Percentiles rank a stretch among this genome's conserved stretches.
phyloP scores from a whole-genome alignment of 1,284 basidiomycete genomes.

The Rhizoctonia solani region DNA sequence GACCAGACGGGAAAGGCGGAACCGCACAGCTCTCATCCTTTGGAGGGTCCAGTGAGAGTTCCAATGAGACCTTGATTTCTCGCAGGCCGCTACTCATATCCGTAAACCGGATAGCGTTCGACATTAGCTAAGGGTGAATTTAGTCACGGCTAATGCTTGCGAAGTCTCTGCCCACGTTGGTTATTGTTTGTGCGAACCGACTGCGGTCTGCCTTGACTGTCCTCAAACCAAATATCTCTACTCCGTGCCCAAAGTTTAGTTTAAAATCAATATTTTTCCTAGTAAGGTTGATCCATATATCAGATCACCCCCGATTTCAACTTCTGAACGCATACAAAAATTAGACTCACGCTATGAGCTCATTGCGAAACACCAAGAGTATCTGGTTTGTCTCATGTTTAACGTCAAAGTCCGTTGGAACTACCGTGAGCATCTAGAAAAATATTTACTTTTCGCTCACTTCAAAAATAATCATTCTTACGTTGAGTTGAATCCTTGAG shows the following conservation, averaged over 20 bases:
- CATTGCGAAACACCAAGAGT: conserved; percentile 46
- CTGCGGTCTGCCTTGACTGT: conserved; percentile 41
- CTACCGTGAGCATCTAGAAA: conserved; percentile 22
- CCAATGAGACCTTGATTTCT: conserved; percentile 40
- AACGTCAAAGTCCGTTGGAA: conserved; percentile 32
- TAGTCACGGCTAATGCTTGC: neutral
- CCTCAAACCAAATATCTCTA: conserved; percentile 36
- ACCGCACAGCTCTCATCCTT: conserved; percentile 8
- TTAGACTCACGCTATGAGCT: conserved; percentile 46
- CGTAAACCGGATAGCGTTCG: conserved; percentile 37
- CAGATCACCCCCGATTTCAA: too few species aligned
- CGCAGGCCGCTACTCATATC: conserved; percentile 37
- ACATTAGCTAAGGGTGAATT: conserved; percentile 3
- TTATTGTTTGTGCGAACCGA: conserved; percentile 42
- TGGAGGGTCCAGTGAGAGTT: conserved; percentile 41
- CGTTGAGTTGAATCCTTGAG: conserved; percentile 48
- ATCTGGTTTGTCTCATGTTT: conserved; percentile 16
- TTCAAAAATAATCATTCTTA: neutral
- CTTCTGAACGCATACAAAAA: neutral
- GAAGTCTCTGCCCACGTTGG: conserved; percentile 40
- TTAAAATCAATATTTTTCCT: conserved; percentile 42
- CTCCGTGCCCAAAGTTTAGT: conserved; percentile 40
- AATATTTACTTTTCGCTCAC: neutral
- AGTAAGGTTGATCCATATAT: conserved; percentile 9
- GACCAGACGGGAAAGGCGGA: neutral